A percentile compares a stretch with the other conserved stretches of the same genome.
Evolutionary conservation across 164 flowering plant genomes (phyloP).

Genomic region (Kalanchoe fedtschenkoi): DNA sequence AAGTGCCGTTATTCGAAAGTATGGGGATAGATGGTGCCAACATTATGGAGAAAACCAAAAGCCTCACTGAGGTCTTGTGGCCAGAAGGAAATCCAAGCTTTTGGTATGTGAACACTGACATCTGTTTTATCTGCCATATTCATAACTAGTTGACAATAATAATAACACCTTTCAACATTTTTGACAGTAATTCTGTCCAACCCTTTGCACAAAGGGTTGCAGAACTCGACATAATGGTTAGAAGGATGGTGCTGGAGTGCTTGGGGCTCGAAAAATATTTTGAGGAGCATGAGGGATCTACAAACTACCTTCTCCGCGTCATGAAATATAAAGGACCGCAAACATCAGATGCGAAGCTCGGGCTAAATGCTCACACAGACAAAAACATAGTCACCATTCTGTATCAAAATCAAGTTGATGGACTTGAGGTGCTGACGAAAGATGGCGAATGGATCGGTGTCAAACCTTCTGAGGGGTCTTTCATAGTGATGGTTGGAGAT

Average conservation of each 20-base stretch:
- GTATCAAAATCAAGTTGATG: slow-evolving; percentile 42
- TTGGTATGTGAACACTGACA: slow-evolving; percentile 20
- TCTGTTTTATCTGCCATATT: background rate
- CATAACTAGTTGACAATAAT: too few relatives aligned
- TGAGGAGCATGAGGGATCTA: slow-evolving; percentile 36
- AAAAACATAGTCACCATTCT: slow-evolving; percentile 46
- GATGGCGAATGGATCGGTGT: slow-evolving; percentile 43
- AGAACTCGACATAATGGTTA: slow-evolving; percentile 32
- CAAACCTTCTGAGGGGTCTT: slow-evolving; percentile 26
- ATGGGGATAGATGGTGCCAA: slow-evolving; percentile 34
- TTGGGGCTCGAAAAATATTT: slow-evolving; percentile 42
- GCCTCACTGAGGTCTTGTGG: slow-evolving; percentile 28
- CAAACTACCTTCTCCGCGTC: slow-evolving; percentile 39
- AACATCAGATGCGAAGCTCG: slow-evolving; percentile 27
- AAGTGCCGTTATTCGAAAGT: slow-evolving; percentile 37
- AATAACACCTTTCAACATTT: background rate
- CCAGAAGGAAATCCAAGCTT: slow-evolving; percentile 42
- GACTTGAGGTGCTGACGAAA: slow-evolving; percentile 37
- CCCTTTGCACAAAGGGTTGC: slow-evolving; percentile 27
- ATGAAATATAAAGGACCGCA: slow-evolving; percentile 44
- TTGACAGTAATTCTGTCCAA: slow-evolving; percentile 26
- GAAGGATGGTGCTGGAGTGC: slow-evolving; percentile 52
- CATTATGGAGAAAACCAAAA: slow-evolving; percentile 9
- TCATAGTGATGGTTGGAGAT: slow-evolving; percentile 53
- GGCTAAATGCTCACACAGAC: slow-evolving; percentile 39